A percentile compares a stretch with the other conserved stretches of the same genome.
Conservation (phyloP, 2,329 filamentous ascomycete genomes). For the Fusarium siculi region DNA sequence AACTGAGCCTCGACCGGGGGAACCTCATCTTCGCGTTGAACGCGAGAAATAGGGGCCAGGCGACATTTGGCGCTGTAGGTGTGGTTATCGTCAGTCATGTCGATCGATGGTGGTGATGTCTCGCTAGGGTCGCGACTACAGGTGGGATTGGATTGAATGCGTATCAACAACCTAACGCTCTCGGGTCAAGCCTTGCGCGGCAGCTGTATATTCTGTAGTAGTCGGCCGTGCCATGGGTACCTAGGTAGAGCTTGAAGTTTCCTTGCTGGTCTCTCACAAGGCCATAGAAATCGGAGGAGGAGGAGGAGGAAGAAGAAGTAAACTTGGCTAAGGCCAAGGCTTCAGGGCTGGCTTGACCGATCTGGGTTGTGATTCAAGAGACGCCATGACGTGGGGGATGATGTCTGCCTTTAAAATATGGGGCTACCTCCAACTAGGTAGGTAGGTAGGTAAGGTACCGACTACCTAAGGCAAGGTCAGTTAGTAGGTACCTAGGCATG, state of each 20-base stretch:
- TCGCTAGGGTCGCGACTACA: conserved; percentile 12
- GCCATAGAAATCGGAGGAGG: not conserved
- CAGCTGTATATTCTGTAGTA: conserved; percentile 23
- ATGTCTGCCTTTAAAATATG: conserved; percentile 33
- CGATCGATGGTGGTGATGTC: conserved; percentile 1
- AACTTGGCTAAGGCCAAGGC: not conserved
- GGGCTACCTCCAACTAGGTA: not conserved
- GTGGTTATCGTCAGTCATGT: conserved; percentile 53
- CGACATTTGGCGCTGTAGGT: conserved; percentile 71
- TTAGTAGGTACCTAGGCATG: too few relatives aligned
- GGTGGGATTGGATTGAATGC: not conserved
- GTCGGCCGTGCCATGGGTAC: conserved; percentile 32
- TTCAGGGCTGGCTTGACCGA: conserved; percentile 31
- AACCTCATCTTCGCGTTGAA: conserved; percentile 56
- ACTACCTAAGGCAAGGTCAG: too few relatives aligned
- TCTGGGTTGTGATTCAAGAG: conserved; percentile 20
- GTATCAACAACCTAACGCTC: conserved; percentile 8
- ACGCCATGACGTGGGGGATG: conserved; percentile 34
- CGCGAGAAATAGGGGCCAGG: conserved; percentile 58
- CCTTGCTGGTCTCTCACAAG: conserved; percentile 9
- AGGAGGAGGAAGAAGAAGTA: not conserved
- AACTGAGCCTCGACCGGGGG: conserved; percentile 77
- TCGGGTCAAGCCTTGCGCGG: conserved; percentile 26
- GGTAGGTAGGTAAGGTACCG: not conserved
- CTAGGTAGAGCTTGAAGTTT: conserved; percentile 15